phyloP scores from a whole-genome alignment of 2,329 filamentous ascomycete genomes.

The Fusarium dlaminii region DNA sequence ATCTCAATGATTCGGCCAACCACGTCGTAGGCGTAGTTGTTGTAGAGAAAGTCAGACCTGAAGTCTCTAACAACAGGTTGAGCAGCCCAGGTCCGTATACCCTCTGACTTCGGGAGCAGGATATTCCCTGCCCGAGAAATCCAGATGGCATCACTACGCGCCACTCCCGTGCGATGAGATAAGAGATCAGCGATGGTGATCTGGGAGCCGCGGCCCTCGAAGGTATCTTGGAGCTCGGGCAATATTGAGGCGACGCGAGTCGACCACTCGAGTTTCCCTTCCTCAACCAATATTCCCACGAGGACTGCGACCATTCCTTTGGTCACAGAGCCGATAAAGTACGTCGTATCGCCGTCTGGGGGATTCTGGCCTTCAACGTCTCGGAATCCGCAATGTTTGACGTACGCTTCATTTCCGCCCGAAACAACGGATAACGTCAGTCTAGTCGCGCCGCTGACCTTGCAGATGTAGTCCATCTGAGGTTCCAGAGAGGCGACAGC shows the following conservation, averaged over 20 bases:
- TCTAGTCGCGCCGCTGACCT: accelerated
- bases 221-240: neutral
- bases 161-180: neutral
- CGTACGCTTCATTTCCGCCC: neutral
- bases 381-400: neutral
- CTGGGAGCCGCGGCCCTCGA: neutral
- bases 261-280: neutral
- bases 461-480: neutral
- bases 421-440: neutral
- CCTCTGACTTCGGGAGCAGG: neutral
- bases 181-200: neutral
- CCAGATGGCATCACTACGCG: neutral
- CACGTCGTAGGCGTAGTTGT: neutral
- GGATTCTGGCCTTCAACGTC: neutral
- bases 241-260: neutral
- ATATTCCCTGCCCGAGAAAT: neutral
- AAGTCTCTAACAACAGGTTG: neutral
- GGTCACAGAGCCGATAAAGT: neutral
- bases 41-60: neutral
- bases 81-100: neutral
- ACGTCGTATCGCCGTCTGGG: neutral
- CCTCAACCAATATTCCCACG: accelerated
- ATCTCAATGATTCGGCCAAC: neutral
- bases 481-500: accelerated
- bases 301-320: neutral